Base-by-base conservation (phyloP, 2,329 filamentous ascomycete genomes). In the Penicillium sp. region DNA sequence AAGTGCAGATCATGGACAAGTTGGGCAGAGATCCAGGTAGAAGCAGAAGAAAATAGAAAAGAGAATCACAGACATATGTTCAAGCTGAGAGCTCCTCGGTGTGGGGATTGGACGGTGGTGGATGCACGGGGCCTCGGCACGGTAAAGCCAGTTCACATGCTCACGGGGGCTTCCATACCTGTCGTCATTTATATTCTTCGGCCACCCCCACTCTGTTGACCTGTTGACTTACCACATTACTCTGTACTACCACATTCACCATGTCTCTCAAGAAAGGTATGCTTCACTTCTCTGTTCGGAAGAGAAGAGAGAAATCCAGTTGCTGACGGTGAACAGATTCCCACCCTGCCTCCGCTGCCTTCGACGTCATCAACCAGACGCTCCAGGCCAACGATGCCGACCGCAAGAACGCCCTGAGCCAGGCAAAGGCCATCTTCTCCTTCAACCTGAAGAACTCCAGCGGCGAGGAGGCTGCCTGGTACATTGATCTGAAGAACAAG, bases 401-500 rank as follows among this genome's bases (percentile, higher is more conserved):
- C 64, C 84, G 85, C 74, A 87, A 95, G 76, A 85, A 90, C 59
- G 91, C 92, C 60, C 86, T 97, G 72, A 92, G 95, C 75, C 83
- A 89, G 69, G 92, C 84, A 67, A 86, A 86, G 64, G 89, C 87
- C 53, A 78, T 97, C 70, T 96, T 95, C 71, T 86, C 86, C 53
- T 97, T 99, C 76, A 89, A 83, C 46, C 78, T 99, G 59, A 97
- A 95, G 80, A 99, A 99, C 80, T 73, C 77, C 50, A 79, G 79
- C 19, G 89, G 89, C 63, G 82, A 91, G 71, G 84, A 84, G 51
- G 84, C 89, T 65, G 87, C 83, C 75, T 99, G 93, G 93, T 83
- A 95, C 77, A 88, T 99, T 62, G 93, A 99, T 71, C 83, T 99
- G 55, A 96, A 96, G 80, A 81, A 95, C 65, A 87, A 85, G 55